Evolutionary conservation across 768 basidiomycete genomes (phyloP), one percentile per base, ranked within the genome.

Genomic region (Daedalea quercina): DNA sequence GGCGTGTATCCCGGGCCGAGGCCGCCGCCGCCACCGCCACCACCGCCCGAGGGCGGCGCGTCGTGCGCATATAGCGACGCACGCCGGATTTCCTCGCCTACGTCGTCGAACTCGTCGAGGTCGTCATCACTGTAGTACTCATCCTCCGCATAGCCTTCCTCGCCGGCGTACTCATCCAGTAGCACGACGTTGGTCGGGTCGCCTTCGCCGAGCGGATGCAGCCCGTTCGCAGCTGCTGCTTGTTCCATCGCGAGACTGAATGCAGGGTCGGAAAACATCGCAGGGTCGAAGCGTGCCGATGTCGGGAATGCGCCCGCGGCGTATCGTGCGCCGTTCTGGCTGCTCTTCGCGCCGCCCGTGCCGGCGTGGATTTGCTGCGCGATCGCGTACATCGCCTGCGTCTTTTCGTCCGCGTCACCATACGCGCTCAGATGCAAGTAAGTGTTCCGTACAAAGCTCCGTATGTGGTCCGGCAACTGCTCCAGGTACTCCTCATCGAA

Each of bases 401-500:
- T 76, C 73, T 82, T 74, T 51, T 64, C 60, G 44, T 68, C 65
- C 57, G 62, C 61, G 57, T 64, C 57, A 63, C 70, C 68, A 70
- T 64, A 51, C 54, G 65, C 56, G 57, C 56, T 67, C 53, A 62
- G 62, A 60, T 66, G 61, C 60, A 65, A 56, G 57, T 59, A 60
- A 59, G 65, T 66, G 59, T 52, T 61, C 57, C 81, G 73, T 64
- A 87, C 84, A 65, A 87, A 87, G 56, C 77, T 81, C 62, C 82
- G 77, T 54, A 86, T 76, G 60, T 86, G 81, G 22, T 79, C 75
- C 34, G 86, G 85, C 43, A 87, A 74, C 35, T 79, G 76, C 44
- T 80, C 76, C 85, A 84, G 85, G 63, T 86, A 85, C 44, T 81
- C 81, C 57, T 84, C 81, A 56, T 82, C 82, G 46, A 74, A 70